A percentile compares a stretch with the other conserved stretches of the same genome.
Evolutionary conservation across 2,329 filamentous ascomycete genomes (phyloP).

Genomic region (Penicillium italicum): DNA sequence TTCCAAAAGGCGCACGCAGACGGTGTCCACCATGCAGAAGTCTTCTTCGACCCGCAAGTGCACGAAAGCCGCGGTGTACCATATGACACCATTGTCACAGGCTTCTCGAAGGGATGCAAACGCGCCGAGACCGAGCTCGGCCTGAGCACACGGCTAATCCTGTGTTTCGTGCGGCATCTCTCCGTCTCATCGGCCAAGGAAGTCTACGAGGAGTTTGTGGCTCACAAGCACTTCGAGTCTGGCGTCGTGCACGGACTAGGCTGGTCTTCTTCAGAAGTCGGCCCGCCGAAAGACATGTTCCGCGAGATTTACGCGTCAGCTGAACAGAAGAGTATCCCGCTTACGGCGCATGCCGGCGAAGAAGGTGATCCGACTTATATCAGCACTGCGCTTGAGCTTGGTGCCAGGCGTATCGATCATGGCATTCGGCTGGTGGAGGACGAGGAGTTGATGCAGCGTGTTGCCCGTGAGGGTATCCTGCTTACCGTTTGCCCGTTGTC

Average conservation of each 20-base stretch:
- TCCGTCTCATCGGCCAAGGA: constrained; percentile 55
- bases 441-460: constrained; percentile 53
- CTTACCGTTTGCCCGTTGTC: constrained; percentile 71
- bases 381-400: constrained; percentile 59
- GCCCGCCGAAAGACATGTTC: constrained; percentile 58
- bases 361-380: constrained; percentile 69
- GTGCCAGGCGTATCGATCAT: constrained; percentile 68
- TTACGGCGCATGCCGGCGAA: constrained; percentile 74
- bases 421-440: constrained; percentile 65
- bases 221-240: constrained; percentile 40
- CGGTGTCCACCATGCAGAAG: constrained; percentile 67
- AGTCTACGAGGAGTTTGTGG: constrained; percentile 41
- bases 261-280: constrained; percentile 61
- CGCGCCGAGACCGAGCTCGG: constrained; percentile 61
- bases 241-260: constrained; percentile 62
- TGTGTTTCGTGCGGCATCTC: constrained; percentile 70
- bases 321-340: constrained; percentile 50
- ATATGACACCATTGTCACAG: constrained; percentile 61
- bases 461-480: constrained; percentile 57
- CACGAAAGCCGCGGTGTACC: constrained; percentile 62
- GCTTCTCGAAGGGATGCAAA: constrained; percentile 58
- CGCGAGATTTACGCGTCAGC: constrained; percentile 58
- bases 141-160: constrained; percentile 63
- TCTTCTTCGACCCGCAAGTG: constrained; percentile 79
- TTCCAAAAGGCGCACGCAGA: constrained; percentile 62